phyloP scores from a whole-genome alignment of 257 asterid species.

The Nicotiana knightiana region DNA sequence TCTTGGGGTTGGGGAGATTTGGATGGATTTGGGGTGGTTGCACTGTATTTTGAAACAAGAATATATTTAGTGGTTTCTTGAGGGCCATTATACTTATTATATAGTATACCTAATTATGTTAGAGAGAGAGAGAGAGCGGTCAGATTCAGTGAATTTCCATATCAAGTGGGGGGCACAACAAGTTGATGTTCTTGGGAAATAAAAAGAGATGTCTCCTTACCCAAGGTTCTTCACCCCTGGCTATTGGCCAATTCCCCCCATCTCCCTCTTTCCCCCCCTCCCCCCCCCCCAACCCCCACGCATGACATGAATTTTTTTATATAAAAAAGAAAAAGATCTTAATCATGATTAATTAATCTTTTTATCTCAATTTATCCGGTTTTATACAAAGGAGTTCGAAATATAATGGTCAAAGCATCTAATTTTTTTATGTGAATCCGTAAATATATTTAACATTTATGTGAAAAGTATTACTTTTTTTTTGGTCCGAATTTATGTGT shows the following conservation, averaged over 20 bases:
- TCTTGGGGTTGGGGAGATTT: neutral
- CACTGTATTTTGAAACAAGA: neutral
- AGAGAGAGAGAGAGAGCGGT: slow-evolving; percentile 11
- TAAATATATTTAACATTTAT: too few species aligned
- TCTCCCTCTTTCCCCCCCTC: neutral
- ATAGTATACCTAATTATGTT: neutral
- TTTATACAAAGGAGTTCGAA: too few species aligned
- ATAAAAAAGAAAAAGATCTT: neutral
- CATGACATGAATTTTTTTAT: too few species aligned
- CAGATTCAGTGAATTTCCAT: slow-evolving; percentile 29
- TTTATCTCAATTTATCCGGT: too few species aligned
- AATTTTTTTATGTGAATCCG: too few species aligned
- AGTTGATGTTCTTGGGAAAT: slow-evolving; percentile 1
- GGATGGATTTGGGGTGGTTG: slow-evolving; percentile 10
- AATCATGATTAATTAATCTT: neutral
- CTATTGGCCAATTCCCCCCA: neutral
- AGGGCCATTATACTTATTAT: too few species aligned
- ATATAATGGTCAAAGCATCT: too few species aligned
- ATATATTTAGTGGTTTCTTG: neutral
- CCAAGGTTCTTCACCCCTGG: slow-evolving; percentile 33
- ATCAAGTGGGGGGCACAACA: slow-evolving; percentile 19
- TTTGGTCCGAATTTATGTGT: too few species aligned
- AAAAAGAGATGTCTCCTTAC: slow-evolving; percentile 2
- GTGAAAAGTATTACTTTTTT: too few species aligned
- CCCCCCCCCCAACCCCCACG: too few species aligned